Base-by-base conservation (phyloP, 192 early-diverging fungal genomes). In the Endogone sp. region DNA sequence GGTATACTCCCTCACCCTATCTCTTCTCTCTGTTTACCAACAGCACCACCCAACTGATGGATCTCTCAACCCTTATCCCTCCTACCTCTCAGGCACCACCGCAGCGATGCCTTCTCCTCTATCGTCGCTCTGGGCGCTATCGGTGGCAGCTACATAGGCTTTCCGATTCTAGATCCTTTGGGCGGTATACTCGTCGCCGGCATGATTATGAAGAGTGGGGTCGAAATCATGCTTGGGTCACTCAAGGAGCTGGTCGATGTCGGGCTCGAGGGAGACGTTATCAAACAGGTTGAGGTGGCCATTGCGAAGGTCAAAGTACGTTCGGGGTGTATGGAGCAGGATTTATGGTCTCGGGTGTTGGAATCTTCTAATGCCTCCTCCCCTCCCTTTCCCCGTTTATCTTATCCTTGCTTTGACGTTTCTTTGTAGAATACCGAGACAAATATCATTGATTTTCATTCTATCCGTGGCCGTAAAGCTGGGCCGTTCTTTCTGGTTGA, bases 61-160 rank as follows among this genome's bases (percentile, higher is more conserved):
- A 65, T 26, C 27, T 28, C 11, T 22, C 31, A 28, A 8, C 29
- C 63, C 26, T 65, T 31, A n/a, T 57, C 69, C 32, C 26, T 69
- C 13, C 63, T 25, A 9, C 63, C 62, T n/a, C 55, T 56, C 44
- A 81, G 79, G 90, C 93, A 95, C 63, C 93, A 95, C 68, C 90
- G 93, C 29, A 85, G 85, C 56, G 93, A 95, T 74, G 89, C 90
- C 3, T 75, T 81, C 75, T 87, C 88, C 22, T 89, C 88, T 56
- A 49, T 90, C 26, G 89, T 95, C 25, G 90, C 91, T 0, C 75
- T 92, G 2, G 89, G 69, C 31, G 91, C 91, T 3, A 91, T 95
- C 30, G 87, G 77, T 13, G 93, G 93, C 2, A 87, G 88, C 23
- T 86, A 88, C 62, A 67, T 86, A 65, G 93, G 93, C 11, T 73